Percentiles rank a stretch among this genome's conserved stretches.
Evolutionary conservation across 176 grass and related monocot genomes (phyloP).

Genomic region (Carex myosuroides): DNA sequence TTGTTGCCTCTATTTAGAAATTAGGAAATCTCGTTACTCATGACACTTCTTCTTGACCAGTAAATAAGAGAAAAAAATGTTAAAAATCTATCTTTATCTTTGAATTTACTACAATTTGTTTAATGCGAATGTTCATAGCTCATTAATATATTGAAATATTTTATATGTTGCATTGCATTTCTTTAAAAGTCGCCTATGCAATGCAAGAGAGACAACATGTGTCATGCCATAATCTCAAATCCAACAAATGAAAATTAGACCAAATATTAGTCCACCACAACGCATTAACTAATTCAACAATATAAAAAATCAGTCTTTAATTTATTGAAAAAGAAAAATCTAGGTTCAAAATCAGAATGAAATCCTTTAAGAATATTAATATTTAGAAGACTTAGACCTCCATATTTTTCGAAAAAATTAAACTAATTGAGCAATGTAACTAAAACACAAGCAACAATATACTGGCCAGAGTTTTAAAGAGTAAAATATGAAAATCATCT

Average conservation of each 20-base stretch:
- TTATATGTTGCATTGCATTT: neutral
- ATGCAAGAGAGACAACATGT: neutral
- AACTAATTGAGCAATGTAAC: neutral
- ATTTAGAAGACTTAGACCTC: too few species aligned
- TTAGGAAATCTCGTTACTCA: neutral
- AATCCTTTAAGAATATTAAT: too few species aligned
- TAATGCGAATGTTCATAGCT: too few species aligned
- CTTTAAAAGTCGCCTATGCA: neutral
- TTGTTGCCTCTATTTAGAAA: neutral
- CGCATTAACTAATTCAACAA: too few species aligned
- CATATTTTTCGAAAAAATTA: too few species aligned
- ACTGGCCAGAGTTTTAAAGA: neutral
- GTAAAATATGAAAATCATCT: neutral
- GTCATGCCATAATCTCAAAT: neutral
- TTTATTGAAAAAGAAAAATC: too few species aligned
- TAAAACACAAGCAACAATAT: neutral
- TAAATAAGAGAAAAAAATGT: neutral
- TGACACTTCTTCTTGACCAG: neutral
- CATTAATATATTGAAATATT: neutral
- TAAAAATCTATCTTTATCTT: neutral
- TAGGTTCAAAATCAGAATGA: too few species aligned
- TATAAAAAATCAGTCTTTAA: too few species aligned
- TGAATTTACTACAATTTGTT: neutral
- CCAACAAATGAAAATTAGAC: neutral
- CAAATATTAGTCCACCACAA: too few species aligned